These are phyloP conservation scores for Phaseolus coccineus DNA, from an alignment of 331 rosid species.

Conservation along the genomic window DNA sequence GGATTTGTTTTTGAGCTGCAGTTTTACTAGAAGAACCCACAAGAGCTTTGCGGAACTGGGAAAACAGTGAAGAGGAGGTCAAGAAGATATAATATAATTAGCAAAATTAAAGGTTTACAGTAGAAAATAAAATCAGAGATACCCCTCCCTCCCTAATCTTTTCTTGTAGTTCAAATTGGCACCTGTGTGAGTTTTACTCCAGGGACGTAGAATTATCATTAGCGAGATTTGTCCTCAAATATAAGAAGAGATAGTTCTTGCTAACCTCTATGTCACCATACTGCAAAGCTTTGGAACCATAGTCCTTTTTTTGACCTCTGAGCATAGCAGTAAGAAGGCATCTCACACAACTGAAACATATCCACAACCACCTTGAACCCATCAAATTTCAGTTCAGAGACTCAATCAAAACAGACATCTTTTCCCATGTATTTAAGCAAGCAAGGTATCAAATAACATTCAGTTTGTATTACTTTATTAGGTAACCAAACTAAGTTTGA, in stretches of 20 bases:
- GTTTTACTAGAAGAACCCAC: constrained; percentile 80
- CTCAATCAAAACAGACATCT: neutral
- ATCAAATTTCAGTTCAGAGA: constrained; percentile 9
- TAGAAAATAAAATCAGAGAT: neutral
- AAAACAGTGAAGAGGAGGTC: constrained; percentile 36
- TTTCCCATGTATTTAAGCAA: neutral
- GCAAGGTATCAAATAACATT: constrained; percentile 15
- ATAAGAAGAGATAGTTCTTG: constrained; percentile 59
- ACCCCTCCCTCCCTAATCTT: neutral
- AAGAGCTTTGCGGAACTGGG: constrained; percentile 88
- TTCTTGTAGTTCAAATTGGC: constrained; percentile 50
- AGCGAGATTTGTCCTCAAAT: constrained; percentile 89
- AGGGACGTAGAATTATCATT: constrained; percentile 78
- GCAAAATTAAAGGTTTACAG: neutral
- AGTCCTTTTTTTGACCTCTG: constrained; percentile 85
- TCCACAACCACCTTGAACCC: neutral
- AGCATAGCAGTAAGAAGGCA: constrained; percentile 35
- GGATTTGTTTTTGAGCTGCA: constrained; percentile 78
- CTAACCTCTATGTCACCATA: constrained; percentile 46
- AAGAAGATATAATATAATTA: constrained; percentile 22
- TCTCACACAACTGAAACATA: constrained; percentile 26
- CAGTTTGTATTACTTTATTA: constrained; percentile 21
- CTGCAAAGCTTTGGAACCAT: too few species aligned
- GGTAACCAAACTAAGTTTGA: constrained; percentile 21
- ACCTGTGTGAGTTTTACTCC: constrained; percentile 68